Conservation (phyloP, 2,329 filamentous ascomycete species). For the Trichoderma simmonsii region DNA sequence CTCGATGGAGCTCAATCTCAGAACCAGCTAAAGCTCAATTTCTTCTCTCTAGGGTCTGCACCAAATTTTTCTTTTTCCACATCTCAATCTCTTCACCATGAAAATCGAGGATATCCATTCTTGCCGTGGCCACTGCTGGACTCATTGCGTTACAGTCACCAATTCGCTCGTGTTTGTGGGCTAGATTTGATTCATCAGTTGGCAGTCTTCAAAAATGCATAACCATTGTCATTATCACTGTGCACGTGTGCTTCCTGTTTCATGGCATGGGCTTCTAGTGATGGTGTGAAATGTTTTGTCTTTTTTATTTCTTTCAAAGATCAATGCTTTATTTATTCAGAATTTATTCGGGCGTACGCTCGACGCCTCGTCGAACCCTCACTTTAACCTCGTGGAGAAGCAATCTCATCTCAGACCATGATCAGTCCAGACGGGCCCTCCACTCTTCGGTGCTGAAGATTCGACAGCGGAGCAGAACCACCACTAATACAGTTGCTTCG, state of each 20-base stretch:
- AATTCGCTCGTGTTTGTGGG: not conserved
- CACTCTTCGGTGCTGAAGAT: constrained; percentile 68
- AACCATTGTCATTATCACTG: constrained; percentile 7
- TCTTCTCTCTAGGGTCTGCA: constrained; percentile 5
- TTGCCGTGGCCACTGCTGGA: not conserved
- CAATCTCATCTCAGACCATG: constrained; percentile 35
- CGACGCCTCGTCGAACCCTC: constrained; percentile 60
- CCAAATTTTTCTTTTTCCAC: constrained; percentile 19
- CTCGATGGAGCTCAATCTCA: constrained; percentile 1
- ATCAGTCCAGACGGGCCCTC: constrained; percentile 38
- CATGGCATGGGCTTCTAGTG: constrained; percentile 9
- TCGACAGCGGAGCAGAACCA: constrained; percentile 61
- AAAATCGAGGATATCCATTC: not conserved
- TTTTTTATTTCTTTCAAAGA: constrained; percentile 13
- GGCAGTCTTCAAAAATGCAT: constrained; percentile 2
- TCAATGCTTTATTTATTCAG: constrained; percentile 34
- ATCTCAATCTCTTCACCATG: not conserved
- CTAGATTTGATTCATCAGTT: not conserved
- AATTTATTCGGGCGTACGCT: constrained; percentile 51
- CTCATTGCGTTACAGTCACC: not conserved
- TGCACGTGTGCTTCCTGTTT: constrained; percentile 3
- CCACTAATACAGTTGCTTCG: constrained; percentile 41
- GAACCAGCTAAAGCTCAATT: constrained; percentile 12
- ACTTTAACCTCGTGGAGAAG: constrained; percentile 69
- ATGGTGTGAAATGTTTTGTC: not conserved